Conservation (phyloP, 495 filamentous ascomycete species). For the Glarea lozoyensis region DNA sequence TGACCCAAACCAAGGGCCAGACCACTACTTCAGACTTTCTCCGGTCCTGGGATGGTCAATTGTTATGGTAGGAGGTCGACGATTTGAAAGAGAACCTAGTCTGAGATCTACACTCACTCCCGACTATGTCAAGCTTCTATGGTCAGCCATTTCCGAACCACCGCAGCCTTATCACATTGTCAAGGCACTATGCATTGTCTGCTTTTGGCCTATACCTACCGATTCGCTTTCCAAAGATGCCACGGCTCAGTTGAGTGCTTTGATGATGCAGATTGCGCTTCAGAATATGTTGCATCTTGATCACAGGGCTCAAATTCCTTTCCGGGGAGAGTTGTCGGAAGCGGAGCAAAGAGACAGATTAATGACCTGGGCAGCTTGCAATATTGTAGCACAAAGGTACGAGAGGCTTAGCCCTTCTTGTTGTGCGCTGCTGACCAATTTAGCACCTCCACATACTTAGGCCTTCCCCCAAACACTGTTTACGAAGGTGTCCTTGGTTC, state of each 20-base stretch:
- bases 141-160: constrained; percentile 68
- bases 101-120: constrained; percentile 62
- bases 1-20: constrained; percentile 54
- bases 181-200: constrained; percentile 77
- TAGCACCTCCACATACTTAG: constrained; percentile 45
- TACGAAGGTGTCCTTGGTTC: constrained; percentile 73
- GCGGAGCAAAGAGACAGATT: constrained; percentile 76
- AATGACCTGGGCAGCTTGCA: constrained; percentile 80
- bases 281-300: constrained; percentile 64
- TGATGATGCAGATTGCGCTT: constrained; percentile 84
- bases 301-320: constrained; percentile 43
- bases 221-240: constrained; percentile 72
- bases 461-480: constrained; percentile 72
- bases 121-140: constrained; percentile 56
- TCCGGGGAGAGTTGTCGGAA: constrained; percentile 70
- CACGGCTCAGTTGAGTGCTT: constrained; percentile 75
- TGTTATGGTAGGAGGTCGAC: constrained; percentile 67
- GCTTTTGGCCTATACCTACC: constrained; percentile 80
- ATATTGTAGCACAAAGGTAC: constrained; percentile 83
- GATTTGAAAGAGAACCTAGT: constrained; percentile 52
- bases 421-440: neutral
- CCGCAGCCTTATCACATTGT: constrained; percentile 79
- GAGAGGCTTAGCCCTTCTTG: constrained; percentile 28
- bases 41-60: constrained; percentile 80
- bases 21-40: constrained; percentile 64